These are phyloP conservation scores for Chenopodium berlandieri DNA, from an alignment of 148 eudicot species.

Conservation along the genomic window DNA sequence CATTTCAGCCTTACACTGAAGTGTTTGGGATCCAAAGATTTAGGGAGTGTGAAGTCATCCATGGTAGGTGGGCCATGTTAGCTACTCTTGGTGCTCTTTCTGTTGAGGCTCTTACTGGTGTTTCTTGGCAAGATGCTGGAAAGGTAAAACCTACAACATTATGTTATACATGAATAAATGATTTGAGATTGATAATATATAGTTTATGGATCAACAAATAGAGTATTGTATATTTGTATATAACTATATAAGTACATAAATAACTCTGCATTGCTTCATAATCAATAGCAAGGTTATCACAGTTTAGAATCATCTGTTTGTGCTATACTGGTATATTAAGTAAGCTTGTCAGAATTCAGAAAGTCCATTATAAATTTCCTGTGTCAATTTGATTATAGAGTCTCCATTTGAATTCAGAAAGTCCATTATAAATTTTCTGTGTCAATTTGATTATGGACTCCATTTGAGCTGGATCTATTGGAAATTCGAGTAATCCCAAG, in stretches of 20 bases:
- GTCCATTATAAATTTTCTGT: no score
- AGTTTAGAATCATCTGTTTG: no score
- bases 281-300: background rate
- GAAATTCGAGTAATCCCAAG: background rate
- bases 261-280: background rate
- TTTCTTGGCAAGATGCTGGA: constrained; percentile 99
- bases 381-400: background rate
- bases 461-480: background rate
- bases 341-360: background rate
- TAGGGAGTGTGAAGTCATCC: constrained; percentile 86
- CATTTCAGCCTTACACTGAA: constrained; percentile 85
- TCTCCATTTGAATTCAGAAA: background rate
- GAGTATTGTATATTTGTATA: no score
- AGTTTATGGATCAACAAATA: no score
- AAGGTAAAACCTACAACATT: constrained; percentile 48
- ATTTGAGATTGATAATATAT: no score
- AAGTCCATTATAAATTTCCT: background rate
- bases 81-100: constrained; percentile 83
- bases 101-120: constrained; percentile 88
- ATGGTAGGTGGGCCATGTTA: constrained; percentile 95
- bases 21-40: constrained; percentile 92
- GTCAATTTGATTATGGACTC: background rate
- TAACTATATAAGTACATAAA: no score
- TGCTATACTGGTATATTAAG: no score
- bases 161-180: no score